Evolutionary conservation across 225 moss, liverwort and hornwort genomes (phyloP).

Genomic region (Climacium dendroides): DNA sequence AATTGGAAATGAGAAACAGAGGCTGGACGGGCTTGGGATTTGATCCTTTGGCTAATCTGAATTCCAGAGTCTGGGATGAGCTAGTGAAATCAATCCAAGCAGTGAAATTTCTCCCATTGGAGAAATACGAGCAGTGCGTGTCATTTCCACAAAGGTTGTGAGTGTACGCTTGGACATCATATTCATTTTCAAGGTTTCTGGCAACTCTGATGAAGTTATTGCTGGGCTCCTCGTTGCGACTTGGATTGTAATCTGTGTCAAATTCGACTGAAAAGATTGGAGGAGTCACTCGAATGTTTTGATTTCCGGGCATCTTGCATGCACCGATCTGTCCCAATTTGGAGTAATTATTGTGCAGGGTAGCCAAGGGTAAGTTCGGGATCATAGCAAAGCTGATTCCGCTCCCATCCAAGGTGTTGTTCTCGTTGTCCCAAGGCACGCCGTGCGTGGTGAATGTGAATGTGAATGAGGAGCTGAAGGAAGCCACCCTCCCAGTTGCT

Average conservation of each 20-base stretch:
- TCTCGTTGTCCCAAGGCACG: background rate
- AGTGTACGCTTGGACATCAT: background rate
- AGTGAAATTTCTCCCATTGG: background rate
- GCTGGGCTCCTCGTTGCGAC: background rate
- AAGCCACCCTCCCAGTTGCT: no score
- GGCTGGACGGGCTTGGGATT: background rate
- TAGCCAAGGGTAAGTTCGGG: no score
- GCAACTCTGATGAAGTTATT: background rate
- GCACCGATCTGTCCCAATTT: background rate
- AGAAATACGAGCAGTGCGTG: background rate
- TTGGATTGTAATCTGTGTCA: background rate
- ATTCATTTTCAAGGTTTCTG: background rate
- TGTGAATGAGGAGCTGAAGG: no score
- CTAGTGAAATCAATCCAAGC: background rate
- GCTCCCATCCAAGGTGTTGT: background rate
- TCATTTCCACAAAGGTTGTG: background rate
- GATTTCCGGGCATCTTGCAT: accelerated
- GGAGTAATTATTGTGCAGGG: background rate
- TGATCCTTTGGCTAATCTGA: background rate
- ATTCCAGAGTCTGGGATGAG: background rate
- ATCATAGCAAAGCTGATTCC: accelerated
- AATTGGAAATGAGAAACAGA: background rate
- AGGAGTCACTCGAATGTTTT: background rate
- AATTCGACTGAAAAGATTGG: background rate
- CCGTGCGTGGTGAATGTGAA: background rate